phyloP scores from a whole-genome alignment of 108 stramenopile species.

The Phaeodactylum tricornutum region DNA sequence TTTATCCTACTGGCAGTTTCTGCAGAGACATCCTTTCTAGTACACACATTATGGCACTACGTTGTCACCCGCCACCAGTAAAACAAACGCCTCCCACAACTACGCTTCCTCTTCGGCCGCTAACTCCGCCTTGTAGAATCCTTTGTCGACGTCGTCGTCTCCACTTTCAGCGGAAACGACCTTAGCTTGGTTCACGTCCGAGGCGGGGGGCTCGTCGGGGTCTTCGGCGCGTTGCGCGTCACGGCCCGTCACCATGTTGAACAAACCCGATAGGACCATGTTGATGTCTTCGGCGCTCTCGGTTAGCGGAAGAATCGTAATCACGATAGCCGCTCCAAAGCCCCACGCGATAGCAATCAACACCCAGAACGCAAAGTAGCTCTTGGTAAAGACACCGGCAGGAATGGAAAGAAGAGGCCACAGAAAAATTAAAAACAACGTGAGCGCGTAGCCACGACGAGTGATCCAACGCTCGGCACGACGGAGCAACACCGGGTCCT shows the following conservation, averaged over 20 bases:
- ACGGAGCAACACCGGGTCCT: conserved; percentile 37
- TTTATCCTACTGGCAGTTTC: too few relatives aligned
- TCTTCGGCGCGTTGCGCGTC: too few relatives aligned
- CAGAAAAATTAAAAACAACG: conserved; percentile 69
- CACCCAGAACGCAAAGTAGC: conserved; percentile 90
- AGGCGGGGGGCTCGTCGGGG: too few relatives aligned
- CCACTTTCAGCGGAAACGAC: too few relatives aligned
- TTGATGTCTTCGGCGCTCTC: conserved; percentile 66
- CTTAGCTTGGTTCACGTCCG: too few relatives aligned
- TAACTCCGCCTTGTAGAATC: too few relatives aligned
- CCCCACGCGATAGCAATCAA: conserved; percentile 82
- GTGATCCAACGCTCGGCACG: conserved; percentile 70
- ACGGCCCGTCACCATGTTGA: conserved; percentile 5
- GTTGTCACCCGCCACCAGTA: too few relatives aligned
- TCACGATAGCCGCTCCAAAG: conserved; percentile 63
- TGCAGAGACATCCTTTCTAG: too few relatives aligned
- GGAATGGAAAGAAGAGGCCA: conserved; percentile 88
- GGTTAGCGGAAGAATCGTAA: conserved; percentile 63
- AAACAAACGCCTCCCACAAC: too few relatives aligned
- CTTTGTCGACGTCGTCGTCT: too few relatives aligned
- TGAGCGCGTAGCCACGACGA: conserved; percentile 69
- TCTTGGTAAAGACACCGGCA: conserved; percentile 70
- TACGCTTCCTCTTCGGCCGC: too few relatives aligned
- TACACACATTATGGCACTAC: too few relatives aligned
- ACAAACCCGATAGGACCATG: conserved; percentile 39